Evolutionary conservation across 805 yeast genomes (phyloP).

Genomic region (Nakazawaea molendinolei): DNA sequence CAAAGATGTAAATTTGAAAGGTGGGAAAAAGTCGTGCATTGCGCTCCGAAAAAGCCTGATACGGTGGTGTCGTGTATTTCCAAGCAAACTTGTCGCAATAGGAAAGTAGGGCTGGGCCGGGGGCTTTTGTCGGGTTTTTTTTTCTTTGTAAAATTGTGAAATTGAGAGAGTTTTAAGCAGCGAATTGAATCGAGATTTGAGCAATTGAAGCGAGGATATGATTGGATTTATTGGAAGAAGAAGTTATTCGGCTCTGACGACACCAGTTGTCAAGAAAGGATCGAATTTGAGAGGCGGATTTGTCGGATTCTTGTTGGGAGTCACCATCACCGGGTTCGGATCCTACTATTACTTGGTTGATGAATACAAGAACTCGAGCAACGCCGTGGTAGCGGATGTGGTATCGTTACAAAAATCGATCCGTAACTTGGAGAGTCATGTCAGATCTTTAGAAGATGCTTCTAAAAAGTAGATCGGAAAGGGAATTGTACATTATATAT

Average conservation of each 20-base stretch:
- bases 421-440: constrained; percentile 60
- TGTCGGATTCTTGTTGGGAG: constrained; percentile 76
- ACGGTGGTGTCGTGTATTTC: too few relatives aligned
- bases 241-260: constrained; percentile 1
- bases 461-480: constrained; percentile 19
- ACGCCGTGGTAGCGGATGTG: constrained; percentile 70
- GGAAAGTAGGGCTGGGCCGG: too few relatives aligned
- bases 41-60: too few relatives aligned
- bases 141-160: too few relatives aligned
- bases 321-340: constrained; percentile 63
- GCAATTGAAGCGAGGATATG: too few relatives aligned
- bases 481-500: background rate
- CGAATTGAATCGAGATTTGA: too few relatives aligned
- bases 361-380: constrained; percentile 68
- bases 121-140: too few relatives aligned
- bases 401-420: constrained; percentile 63
- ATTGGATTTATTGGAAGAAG: too few relatives aligned
- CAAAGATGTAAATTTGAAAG: too few relatives aligned
- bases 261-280: constrained; percentile 16
- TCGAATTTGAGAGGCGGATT: constrained; percentile 36
- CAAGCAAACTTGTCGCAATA: too few relatives aligned
- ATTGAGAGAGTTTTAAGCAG: too few relatives aligned
- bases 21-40: too few relatives aligned
- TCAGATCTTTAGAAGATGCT: constrained; percentile 49
- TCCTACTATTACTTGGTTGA: constrained; percentile 76